Evolutionary conservation across 2,329 filamentous ascomycete species (phyloP).

Genomic region (Ophiostoma tasmaniense): DNA sequence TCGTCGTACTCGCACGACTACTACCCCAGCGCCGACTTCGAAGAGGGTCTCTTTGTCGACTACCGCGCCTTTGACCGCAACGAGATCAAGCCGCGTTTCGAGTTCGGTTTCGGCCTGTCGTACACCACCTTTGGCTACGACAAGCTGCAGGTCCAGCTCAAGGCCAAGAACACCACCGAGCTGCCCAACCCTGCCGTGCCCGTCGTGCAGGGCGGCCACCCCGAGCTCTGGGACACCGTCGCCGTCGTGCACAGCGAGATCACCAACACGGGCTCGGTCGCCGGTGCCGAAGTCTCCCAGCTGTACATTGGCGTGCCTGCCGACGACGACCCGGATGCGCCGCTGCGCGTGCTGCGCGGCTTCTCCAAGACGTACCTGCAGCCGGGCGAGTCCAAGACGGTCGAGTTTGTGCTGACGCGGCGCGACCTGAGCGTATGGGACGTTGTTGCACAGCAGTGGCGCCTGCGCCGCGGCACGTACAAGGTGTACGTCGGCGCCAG

Average conservation of each 20-base stretch:
- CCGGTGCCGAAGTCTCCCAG: constrained; percentile 24
- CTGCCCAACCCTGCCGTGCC: constrained; percentile 11
- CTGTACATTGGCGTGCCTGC: constrained; percentile 23
- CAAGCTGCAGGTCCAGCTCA: constrained; percentile 39
- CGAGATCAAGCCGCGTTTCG: constrained; percentile 59
- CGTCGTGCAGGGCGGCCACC: constrained; percentile 19
- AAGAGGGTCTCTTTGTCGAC: constrained; percentile 69
- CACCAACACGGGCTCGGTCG: constrained; percentile 32
- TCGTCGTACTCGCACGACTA: constrained; percentile 14
- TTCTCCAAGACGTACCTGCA: constrained; percentile 52
- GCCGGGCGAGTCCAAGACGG: constrained; percentile 32
- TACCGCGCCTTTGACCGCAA: constrained; percentile 60
- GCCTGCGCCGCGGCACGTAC: constrained; percentile 36
- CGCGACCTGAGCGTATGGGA: constrained; percentile 62
- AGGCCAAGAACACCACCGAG: constrained; percentile 40
- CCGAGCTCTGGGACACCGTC: constrained; percentile 35
- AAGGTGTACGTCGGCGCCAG: constrained; percentile 35
- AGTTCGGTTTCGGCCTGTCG: constrained; percentile 68
- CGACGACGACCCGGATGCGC: constrained; percentile 7
- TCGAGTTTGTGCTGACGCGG: constrained; percentile 48
- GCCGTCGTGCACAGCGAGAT: constrained; percentile 31
- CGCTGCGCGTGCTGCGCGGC: constrained; percentile 47
- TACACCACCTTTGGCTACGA: constrained; percentile 65
- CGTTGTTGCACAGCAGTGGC: constrained; percentile 52
- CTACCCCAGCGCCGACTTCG: constrained; percentile 58